These are phyloP conservation scores for Amphirosellinia nigrospora DNA, from an alignment of 495 filamentous ascomycete genomes.

Conservation along the genomic window DNA sequence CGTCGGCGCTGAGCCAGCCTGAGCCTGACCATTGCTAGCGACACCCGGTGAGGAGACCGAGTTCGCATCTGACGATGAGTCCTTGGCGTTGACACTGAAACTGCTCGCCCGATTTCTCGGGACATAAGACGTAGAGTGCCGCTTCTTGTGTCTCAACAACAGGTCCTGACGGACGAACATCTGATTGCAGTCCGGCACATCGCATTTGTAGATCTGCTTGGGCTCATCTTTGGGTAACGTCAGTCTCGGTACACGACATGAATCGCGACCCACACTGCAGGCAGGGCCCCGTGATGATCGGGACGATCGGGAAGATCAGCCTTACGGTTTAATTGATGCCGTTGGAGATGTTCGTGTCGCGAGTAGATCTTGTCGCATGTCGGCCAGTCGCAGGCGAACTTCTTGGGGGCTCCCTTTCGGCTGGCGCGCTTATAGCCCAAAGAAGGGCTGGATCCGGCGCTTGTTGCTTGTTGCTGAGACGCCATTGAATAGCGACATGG, in stretches of 20 bases:
- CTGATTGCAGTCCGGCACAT: conserved; percentile 85
- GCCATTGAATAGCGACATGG: conserved; percentile 42
- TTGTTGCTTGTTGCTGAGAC: conserved; percentile 35
- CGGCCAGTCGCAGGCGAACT: conserved; percentile 80
- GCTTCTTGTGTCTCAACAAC: conserved; percentile 86
- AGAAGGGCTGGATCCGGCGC: conserved; percentile 25
- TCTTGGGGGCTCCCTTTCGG: conserved; percentile 54
- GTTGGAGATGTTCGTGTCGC: conserved; percentile 87
- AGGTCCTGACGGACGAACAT: conserved; percentile 94
- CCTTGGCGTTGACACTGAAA: conserved; percentile 59
- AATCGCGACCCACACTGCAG: background rate
- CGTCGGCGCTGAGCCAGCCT: conserved; percentile 28
- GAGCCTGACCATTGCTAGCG: conserved; percentile 31
- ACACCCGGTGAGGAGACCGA: conserved; percentile 38
- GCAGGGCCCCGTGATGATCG: no score
- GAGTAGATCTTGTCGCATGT: conserved; percentile 95
- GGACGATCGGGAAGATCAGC: background rate
- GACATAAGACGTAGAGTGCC: conserved; percentile 89
- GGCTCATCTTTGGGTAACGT: conserved; percentile 77
- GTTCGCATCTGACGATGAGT: conserved; percentile 38
- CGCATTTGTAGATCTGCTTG: conserved; percentile 93
- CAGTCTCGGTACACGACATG: conserved; percentile 61
- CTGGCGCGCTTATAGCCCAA: conserved; percentile 56
- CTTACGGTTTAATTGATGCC: conserved; percentile 56
- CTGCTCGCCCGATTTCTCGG: conserved; percentile 88